Evolutionary conservation across 148 eudicot species (phyloP).

Genomic region (Rhododendron henanense): DNA sequence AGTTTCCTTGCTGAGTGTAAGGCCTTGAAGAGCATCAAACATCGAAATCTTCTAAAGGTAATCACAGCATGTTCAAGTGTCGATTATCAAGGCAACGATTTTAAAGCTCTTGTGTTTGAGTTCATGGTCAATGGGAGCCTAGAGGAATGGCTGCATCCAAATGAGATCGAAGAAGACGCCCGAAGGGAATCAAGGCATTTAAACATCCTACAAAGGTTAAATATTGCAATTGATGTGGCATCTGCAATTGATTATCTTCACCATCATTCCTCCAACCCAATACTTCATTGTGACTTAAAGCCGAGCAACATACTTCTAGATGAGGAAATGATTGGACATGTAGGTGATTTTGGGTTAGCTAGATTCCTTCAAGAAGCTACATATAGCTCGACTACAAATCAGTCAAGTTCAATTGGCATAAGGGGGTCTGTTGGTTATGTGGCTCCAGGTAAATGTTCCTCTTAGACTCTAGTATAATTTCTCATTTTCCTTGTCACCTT

Average conservation of each 20-base stretch:
- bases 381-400: neutral
- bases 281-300: neutral
- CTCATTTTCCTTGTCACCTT: neutral
- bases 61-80: too few relatives aligned
- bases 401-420: neutral
- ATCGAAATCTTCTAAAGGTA: too few relatives aligned
- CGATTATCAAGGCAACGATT: too few relatives aligned
- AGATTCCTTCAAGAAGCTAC: neutral
- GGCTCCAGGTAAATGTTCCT: neutral
- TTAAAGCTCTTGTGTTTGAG: too few relatives aligned
- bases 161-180: neutral
- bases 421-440: neutral
- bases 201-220: neutral
- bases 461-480: too few relatives aligned
- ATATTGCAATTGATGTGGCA: neutral
- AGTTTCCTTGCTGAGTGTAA: too few relatives aligned
- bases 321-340: neutral
- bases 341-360: neutral
- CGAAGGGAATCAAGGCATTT: neutral
- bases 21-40: too few relatives aligned
- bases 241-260: neutral
- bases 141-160: neutral
- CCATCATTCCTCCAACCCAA: neutral
- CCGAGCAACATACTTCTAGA: neutral
- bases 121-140: too few relatives aligned